Conservation (phyloP, 2,329 filamentous ascomycete species). For the Phialophora tarda region DNA sequence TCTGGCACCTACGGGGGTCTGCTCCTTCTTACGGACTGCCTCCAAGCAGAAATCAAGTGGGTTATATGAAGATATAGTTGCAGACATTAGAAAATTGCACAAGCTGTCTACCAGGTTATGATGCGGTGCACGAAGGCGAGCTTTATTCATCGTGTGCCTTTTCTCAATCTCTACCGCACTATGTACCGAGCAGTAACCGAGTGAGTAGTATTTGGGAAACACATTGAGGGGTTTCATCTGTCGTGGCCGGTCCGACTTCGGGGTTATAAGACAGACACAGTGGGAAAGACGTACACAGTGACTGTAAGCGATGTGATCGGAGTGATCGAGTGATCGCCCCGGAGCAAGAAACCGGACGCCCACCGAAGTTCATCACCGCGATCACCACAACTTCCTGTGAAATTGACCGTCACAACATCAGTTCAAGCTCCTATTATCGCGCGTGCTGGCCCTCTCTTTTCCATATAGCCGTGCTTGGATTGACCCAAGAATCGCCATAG, state of each 20-base stretch:
- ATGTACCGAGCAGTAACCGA: neutral
- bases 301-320: neutral
- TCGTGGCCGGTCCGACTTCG: neutral
- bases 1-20: neutral
- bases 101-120: neutral
- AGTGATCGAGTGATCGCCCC: neutral
- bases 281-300: no score
- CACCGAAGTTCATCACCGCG: neutral
- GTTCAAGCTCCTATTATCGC: neutral
- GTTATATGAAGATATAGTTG: neutral
- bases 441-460: neutral
- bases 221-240: neutral
- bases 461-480: neutral
- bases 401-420: neutral
- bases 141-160: neutral
- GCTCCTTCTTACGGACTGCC: neutral
- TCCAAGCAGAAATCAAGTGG: neutral
- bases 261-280: neutral
- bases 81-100: neutral
- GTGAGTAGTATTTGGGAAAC: neutral
- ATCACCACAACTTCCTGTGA: neutral
- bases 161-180: neutral
- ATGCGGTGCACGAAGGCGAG: neutral
- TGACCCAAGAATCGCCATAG: neutral
- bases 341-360: neutral